Base-by-base conservation (phyloP, 2,329 filamentous ascomycete species). In the Sarocladiaceae sp. region DNA sequence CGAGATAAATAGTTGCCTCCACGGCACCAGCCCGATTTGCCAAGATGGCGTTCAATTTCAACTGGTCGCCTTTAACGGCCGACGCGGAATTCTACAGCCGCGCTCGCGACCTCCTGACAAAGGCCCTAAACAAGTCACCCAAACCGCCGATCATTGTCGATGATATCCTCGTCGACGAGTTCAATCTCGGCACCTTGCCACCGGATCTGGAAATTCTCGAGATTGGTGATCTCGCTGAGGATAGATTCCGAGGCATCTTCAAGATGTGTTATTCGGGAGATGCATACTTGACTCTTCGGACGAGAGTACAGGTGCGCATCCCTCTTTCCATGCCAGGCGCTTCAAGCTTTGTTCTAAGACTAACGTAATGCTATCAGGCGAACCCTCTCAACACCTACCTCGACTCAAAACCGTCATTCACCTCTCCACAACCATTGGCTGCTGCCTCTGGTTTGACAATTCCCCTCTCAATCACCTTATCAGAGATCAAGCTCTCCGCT, bases 11-110 rank as follows among this genome's bases (percentile, higher is more conserved):
- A 5, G 5, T 22, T n/a, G 44, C 44, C 44, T 48, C 17, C 25
- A 31, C 22, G 22, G 60, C 60, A 60, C 51, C 59, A 62, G 59
- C 64, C 59, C 57, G 74, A 72, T 71, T 74, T 74, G 71, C 73
- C 71, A 78, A 73, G 72, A 99, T 99, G 94, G 94, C 94, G 62
- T 99, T 99, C 88, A 97, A 97, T 79, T 99, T 99, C 88, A 97
- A 97, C 90, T 99, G 94, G 94, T 96, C 91, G 82, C 94, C 94
- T 66, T 81, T 99, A 59, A 94, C 95, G 74, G 93, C 93, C 66
- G 94, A 97, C 75, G 93, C 90, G 64, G 83, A 85, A 62, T 94
- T 94, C 71, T 93, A 93, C 73, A 83, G 88, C 67, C 87, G 91
- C 62, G 93, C 94, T 50, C 88, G 92, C 69, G 92, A 97, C 68